Conservation (phyloP, 495 filamentous ascomycete genomes). For the Penicillium fimorum region DNA sequence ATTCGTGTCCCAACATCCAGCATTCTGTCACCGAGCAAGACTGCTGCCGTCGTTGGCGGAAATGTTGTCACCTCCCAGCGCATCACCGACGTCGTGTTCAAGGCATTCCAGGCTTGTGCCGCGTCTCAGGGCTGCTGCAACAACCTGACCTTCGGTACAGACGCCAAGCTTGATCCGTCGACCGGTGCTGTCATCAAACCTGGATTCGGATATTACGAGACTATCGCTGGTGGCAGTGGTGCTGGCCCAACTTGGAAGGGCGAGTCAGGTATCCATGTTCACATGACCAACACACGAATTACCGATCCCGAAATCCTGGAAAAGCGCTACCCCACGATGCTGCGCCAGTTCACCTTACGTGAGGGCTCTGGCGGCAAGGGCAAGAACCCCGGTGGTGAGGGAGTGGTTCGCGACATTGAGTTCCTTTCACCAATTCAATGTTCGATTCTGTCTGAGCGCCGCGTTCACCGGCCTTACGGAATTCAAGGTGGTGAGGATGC, state of each 20-base stretch:
- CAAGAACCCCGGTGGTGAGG: constrained; percentile 79
- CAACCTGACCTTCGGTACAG: constrained; percentile 60
- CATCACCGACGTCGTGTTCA: constrained; percentile 91
- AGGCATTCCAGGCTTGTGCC: constrained; percentile 85
- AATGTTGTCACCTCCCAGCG: constrained; percentile 92
- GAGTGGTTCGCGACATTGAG: constrained; percentile 91
- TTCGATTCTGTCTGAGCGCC: constrained; percentile 81
- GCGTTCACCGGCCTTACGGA: constrained; percentile 87
- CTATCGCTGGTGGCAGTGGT: constrained; percentile 89
- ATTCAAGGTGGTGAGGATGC: constrained; percentile 84
- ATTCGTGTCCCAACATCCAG: constrained; percentile 80
- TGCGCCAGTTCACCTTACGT: constrained; percentile 80
- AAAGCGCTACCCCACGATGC: constrained; percentile 82
- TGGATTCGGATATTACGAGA: constrained; percentile 99
- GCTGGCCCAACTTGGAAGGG: constrained; percentile 87
- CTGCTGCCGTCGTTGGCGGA: constrained; percentile 90
- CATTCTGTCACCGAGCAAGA: constrained; percentile 81
- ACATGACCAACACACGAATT: constrained; percentile 99
- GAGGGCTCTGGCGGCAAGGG: constrained; percentile 66
- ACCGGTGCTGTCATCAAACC: constrained; percentile 72
- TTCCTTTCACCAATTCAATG: constrained; percentile 87
- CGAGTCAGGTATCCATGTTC: constrained; percentile 84
- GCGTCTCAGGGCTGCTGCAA: constrained; percentile 93
- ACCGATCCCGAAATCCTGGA: constrained; percentile 97
- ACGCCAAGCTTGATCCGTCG: constrained; percentile 53